Conservation (phyloP, 2,329 filamentous ascomycete species). For the Aspergillus neotritici region DNA sequence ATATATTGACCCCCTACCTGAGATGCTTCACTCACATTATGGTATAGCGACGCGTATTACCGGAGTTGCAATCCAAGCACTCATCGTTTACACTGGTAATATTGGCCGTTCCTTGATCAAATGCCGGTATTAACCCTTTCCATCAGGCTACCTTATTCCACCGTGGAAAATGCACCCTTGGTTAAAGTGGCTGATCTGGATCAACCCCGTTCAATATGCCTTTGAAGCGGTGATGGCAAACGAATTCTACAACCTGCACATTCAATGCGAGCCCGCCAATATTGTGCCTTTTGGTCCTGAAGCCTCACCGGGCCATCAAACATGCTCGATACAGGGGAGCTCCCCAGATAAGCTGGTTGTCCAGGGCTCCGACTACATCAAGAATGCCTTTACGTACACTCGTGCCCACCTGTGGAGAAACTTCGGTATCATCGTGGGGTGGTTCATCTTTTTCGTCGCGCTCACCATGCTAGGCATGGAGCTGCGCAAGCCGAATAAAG, state of each 20-base stretch:
- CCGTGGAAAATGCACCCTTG: constrained; percentile 59
- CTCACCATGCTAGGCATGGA: constrained; percentile 76
- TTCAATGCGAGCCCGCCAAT: constrained; percentile 51
- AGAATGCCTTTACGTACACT: constrained; percentile 50
- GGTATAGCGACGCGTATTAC: constrained; percentile 43
- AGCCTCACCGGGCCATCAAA: constrained; percentile 48
- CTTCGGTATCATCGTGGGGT: constrained; percentile 70
- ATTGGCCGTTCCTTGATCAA: neutral
- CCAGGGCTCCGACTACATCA: constrained; percentile 52
- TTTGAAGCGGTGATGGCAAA: constrained; percentile 66
- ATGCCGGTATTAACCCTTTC: too few relatives aligned
- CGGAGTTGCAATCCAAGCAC: constrained; percentile 45
- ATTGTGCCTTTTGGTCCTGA: constrained; percentile 51
- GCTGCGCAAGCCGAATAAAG: constrained; percentile 68
- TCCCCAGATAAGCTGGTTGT: constrained; percentile 49
- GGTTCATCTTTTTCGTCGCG: constrained; percentile 69
- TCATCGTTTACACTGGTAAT: constrained; percentile 53
- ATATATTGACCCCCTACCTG: neutral
- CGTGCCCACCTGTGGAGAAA: constrained; percentile 62
- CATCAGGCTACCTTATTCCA: constrained; percentile 55
- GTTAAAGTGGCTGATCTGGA: constrained; percentile 60
- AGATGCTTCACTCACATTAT: constrained; percentile 2
- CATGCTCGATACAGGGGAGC: constrained; percentile 55
- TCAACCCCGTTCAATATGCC: constrained; percentile 63
- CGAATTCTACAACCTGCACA: constrained; percentile 58